Percentiles rank a stretch among this genome's conserved stretches.
phyloP scores from a whole-genome alignment of 768 basidiomycete genomes.

The Tricholoma sp. region DNA sequence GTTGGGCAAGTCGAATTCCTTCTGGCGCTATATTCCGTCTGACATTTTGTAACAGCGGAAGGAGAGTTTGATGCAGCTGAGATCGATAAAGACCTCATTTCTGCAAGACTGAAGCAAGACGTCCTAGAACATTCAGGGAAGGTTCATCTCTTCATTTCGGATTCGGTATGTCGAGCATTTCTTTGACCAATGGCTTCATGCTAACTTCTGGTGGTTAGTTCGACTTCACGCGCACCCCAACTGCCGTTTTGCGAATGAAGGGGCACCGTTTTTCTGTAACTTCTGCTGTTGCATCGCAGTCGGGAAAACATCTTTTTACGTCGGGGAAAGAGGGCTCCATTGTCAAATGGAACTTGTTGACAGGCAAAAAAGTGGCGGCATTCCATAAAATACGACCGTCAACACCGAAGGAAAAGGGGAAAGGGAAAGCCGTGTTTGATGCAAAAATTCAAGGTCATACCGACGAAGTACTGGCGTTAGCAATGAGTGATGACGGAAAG shows the following conservation, averaged over 20 bases:
- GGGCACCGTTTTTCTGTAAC: conserved; percentile 82
- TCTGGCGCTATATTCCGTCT: background rate
- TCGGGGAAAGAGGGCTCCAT: conserved; percentile 90
- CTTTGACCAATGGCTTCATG: background rate
- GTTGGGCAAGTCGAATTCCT: conserved; percentile 42
- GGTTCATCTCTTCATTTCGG: conserved; percentile 76
- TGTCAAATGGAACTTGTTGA: conserved; percentile 74
- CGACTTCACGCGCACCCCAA: conserved; percentile 45
- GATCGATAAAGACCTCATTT: conserved; percentile 90
- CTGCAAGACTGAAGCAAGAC: conserved; percentile 86
- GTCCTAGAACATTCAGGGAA: conserved; percentile 88
- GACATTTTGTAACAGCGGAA: conserved; percentile 44
- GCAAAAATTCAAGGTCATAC: conserved; percentile 67
- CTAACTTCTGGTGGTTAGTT: conserved; percentile 34
- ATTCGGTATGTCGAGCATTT: conserved; percentile 43
- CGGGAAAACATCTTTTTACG: conserved; percentile 75
- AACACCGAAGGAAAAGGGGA: conserved; percentile 43
- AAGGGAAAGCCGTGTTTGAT: conserved; percentile 42
- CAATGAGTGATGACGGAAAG: conserved; percentile 80
- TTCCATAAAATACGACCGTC: conserved; percentile 56
- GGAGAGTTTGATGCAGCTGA: conserved; percentile 95
- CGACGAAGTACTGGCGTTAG: conserved; percentile 80
- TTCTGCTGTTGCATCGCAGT: conserved; percentile 71
- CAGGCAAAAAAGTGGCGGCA: conserved; percentile 53
- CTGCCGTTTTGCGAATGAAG: conserved; percentile 51